Evolutionary conservation across 805 yeast genomes (phyloP), one percentile per base, ranked within the genome.

Genomic region (Yarrowia sp.): DNA sequence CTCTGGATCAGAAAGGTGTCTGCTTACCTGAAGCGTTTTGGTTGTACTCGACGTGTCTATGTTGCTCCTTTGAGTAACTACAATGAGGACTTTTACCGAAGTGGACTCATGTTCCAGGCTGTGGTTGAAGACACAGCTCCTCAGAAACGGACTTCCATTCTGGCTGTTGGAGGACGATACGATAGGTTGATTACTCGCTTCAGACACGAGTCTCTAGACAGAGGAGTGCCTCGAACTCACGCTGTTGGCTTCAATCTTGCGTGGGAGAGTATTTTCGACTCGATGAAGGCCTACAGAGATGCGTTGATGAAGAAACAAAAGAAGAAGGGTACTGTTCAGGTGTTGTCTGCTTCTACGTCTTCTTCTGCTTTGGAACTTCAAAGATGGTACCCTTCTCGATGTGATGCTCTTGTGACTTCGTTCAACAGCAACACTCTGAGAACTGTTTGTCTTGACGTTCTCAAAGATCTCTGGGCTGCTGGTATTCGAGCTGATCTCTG

Each of bases 141-240:
- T 11, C 61, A 41, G 38, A 69, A 72, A 18, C 66, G 69, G 8
- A 43, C 66, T 17, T 64, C 68, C 6, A 79, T 87, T 36, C 78
- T 95, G 44, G 95, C 95, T 14, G 93, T 95, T 0, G 99, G 99
- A 50, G 99, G 99, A 2, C 79, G 99, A 65, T 95, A 92, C 72
- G 98, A 93, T 71, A 78, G 80, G 18, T 79, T 95, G 68, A 83
- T 92, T 13, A 78, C 84, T 2, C 80, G 86, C 15, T 81, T 91
- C 66, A 83, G 93, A 0, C 85, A 89, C 68, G 81, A 85, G 1
- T 76, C 83, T 9, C 68, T 76, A 17, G 76, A 76, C 48, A 67
- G 69, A 14, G 69, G 70, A 6, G 71, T 66, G 73, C 79, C 74
- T 8, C 67, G 71, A 67, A 82, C 58, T 80, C 83, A 81, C 63